phyloP scores from a whole-genome alignment of 306 rosid species.

The Pterocarpus macrocarpus region DNA sequence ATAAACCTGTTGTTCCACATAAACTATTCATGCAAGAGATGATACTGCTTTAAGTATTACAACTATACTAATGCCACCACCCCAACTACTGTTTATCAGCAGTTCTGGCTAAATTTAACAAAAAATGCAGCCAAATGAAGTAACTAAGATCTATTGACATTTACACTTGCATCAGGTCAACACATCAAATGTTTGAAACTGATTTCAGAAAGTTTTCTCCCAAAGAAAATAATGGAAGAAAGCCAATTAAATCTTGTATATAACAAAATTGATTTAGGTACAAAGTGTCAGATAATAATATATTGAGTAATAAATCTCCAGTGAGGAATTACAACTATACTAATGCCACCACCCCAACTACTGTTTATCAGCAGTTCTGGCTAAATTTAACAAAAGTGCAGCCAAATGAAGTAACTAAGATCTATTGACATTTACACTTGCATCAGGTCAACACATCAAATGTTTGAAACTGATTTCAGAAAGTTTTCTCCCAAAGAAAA shows the following conservation, averaged over 20 bases:
- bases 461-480: not conserved
- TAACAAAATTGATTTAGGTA: constrained; percentile 1
- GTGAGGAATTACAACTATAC: not conserved
- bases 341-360: not conserved
- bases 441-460: constrained; percentile 13
- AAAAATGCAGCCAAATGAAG: constrained; percentile 22
- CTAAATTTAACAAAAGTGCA: too few relatives aligned
- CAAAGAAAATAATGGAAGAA: constrained; percentile 5
- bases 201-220: not conserved
- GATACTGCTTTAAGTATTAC: not conserved
- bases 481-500: constrained; percentile 4
- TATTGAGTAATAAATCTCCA: not conserved
- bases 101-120: too few relatives aligned
- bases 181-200: constrained; percentile 6
- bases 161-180: not conserved
- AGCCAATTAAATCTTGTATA: not conserved
- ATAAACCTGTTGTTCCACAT: constrained; percentile 34
- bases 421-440: not conserved
- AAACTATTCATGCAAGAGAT: constrained; percentile 16
- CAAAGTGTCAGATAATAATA: not conserved
- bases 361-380: too few relatives aligned
- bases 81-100: too few relatives aligned
- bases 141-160: constrained; percentile 4
- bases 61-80: not conserved
- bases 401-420: constrained; percentile 21